These are phyloP conservation scores for Pythium phragmitis DNA, from an alignment of 352 stramenopile genomes.

Conservation along the genomic window DNA sequence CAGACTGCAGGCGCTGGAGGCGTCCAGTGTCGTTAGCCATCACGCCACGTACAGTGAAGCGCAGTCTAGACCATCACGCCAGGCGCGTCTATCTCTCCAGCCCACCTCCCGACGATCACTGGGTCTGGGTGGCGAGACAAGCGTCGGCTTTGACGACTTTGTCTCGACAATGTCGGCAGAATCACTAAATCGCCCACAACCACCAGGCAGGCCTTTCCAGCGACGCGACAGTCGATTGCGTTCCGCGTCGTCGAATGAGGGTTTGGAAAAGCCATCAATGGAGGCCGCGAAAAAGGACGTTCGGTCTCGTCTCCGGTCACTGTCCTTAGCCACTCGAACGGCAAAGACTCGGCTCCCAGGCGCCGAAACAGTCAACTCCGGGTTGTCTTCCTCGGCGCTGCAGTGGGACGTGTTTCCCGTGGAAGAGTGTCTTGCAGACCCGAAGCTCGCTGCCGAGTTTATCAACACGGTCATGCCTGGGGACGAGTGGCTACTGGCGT, in stretches of 20 bases:
- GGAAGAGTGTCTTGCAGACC: slow-evolving; percentile 42
- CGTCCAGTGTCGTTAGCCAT: not conserved
- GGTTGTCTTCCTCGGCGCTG: not conserved
- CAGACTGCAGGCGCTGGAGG: slow-evolving; percentile 23
- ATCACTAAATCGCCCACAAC: not conserved
- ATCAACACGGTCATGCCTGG: slow-evolving; percentile 35
- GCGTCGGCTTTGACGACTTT: slow-evolving; percentile 37
- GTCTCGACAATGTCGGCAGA: not conserved
- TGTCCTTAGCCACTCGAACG: slow-evolving; percentile 20
- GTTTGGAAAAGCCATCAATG: not conserved
- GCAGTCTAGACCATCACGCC: not conserved
- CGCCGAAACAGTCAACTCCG: not conserved
- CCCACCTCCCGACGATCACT: slow-evolving; percentile 7
- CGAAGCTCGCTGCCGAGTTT: slow-evolving; percentile 47
- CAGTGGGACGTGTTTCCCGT: slow-evolving; percentile 24
- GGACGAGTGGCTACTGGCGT: slow-evolving; percentile 34
- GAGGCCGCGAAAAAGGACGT: not conserved
- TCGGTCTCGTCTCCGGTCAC: slow-evolving; percentile 19
- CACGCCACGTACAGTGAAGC: not conserved
- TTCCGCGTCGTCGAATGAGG: slow-evolving; percentile 21
- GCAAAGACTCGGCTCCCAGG: not conserved
- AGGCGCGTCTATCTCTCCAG: slow-evolving; percentile 16
- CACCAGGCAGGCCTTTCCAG: not conserved
- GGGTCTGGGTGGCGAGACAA: not conserved
- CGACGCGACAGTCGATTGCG: slow-evolving; percentile 23